These are phyloP conservation scores for Salicornia ramosissima DNA, from an alignment of 148 eudicot species.

Conservation along the genomic window DNA sequence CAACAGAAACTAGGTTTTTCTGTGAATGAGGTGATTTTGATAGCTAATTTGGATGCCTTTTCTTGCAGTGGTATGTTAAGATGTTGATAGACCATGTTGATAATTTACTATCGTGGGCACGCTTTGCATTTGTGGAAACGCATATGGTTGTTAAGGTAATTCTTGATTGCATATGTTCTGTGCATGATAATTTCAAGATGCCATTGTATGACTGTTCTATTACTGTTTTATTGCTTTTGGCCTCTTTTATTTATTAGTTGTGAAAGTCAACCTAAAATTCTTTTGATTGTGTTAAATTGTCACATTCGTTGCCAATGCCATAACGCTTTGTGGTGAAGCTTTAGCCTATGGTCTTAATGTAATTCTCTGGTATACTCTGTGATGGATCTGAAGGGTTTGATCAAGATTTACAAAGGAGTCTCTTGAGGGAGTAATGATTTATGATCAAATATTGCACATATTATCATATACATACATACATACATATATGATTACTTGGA, in stretches of 20 bases:
- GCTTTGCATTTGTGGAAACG: constrained; percentile 56
- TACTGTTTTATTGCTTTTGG: neutral
- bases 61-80: constrained; percentile 59
- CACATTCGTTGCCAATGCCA: neutral
- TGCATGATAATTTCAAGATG: neutral
- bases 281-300: neutral
- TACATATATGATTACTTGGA: too few relatives aligned
- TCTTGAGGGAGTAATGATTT: too few relatives aligned
- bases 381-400: too few relatives aligned
- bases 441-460: too few relatives aligned
- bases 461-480: too few relatives aligned
- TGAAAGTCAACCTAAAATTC: neutral
- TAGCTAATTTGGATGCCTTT: constrained; percentile 67
- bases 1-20: constrained; percentile 61
- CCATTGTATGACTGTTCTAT: neutral
- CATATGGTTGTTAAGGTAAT: constrained; percentile 59
- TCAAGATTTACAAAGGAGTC: too few relatives aligned
- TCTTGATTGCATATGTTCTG: neutral
- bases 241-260: neutral
- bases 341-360: neutral
- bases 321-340: neutral
- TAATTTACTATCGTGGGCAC: constrained; percentile 51
- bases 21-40: constrained; percentile 67
- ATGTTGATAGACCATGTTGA: constrained; percentile 55
- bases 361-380: too few relatives aligned